phyloP scores from a whole-genome alignment of 345 rosid species.

The Pelargonium nanum region DNA sequence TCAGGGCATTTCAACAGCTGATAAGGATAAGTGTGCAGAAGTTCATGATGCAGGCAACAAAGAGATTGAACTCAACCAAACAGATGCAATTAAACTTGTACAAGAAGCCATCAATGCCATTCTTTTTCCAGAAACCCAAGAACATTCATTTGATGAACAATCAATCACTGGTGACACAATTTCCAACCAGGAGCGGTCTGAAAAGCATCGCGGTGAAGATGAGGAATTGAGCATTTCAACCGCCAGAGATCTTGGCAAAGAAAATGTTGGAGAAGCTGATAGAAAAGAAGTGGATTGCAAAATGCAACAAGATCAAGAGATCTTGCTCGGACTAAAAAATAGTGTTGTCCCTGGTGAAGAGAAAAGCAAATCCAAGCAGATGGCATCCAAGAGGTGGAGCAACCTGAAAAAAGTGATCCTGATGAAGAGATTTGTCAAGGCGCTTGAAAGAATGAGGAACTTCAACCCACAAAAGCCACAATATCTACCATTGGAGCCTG shows the following conservation, averaged over 20 bases:
- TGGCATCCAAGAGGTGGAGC: constrained; percentile 65
- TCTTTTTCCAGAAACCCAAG: constrained; percentile 56
- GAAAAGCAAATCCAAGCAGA: constrained; percentile 26
- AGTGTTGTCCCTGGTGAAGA: constrained; percentile 12
- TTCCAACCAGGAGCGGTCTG: constrained; percentile 29
- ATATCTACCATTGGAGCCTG: constrained; percentile 31
- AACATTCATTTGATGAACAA: constrained; percentile 45
- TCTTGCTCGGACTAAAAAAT: constrained; percentile 2
- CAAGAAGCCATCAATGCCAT: constrained; percentile 74
- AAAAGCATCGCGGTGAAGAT: constrained; percentile 22
- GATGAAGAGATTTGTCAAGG: constrained; percentile 67
- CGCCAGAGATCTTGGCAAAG: constrained; percentile 13
- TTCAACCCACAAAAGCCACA: constrained; percentile 36
- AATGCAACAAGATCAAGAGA: constrained; percentile 5
- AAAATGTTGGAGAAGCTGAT: not conserved
- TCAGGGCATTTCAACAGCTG: constrained; percentile 11
- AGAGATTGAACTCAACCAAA: constrained; percentile 30
- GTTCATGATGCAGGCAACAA: constrained; percentile 23
- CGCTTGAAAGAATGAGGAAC: constrained; percentile 54
- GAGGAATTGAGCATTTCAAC: constrained; percentile 20
- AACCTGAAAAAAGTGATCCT: constrained; percentile 62
- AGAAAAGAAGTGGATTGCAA: not conserved
- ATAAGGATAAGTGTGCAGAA: constrained; percentile 11
- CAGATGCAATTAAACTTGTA: constrained; percentile 55
- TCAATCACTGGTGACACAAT: constrained; percentile 24